Base-by-base conservation (phyloP, 345 rosid species). In the Eucalyptus erythrocorys region DNA sequence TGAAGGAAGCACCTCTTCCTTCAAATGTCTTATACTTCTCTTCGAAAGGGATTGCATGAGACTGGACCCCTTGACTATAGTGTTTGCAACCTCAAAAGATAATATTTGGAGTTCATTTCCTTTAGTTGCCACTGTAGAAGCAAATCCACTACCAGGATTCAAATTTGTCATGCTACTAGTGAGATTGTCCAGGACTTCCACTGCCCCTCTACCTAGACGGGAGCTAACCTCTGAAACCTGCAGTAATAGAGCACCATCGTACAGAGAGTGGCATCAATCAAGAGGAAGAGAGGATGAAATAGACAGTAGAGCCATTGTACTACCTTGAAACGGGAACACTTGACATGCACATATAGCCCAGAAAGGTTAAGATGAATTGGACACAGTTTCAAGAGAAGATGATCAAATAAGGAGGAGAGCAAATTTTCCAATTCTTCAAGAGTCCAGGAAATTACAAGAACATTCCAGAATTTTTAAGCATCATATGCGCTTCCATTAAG, bases 91-190 rank as follows among this genome's bases (percentile, higher is more conserved):
- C 92, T 97, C 99, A 92, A 97, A 97, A 85, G 99, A 93, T 85
- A 97, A 90, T 88, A 97, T 96, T 37, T 93, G 93, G 64, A 97
- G 94, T 88, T 94, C 96, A 89, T 87, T 94, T 87, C 99, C 98
- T 92, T 95, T 97, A 47, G 94, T 92, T 80, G 95, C 93, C 89
- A 93, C 91, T 89, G 96, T 97, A 22, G 97, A 93, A 87, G 94
- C 92, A 88, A 96, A 97, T 68, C 98, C 98, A 89, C 95, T 90
- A 24, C 89, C 91, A 30, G 87, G 91, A 90, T 94, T 95, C 82
- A 97, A 94, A 94, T 93, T 96, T 27, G 99, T 93, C 99, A 97
- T 93, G 92, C 99, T 96, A 90, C 99, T 97, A 48, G 98, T 97
- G 85, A 97, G 97, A 11, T 96, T 95, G 92, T 97, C 99, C 90